Evolutionary conservation across 163 green algal species (phyloP), one percentile per base, ranked within the genome.

Genomic region (Chlamydomonas reinhardtii): DNA sequence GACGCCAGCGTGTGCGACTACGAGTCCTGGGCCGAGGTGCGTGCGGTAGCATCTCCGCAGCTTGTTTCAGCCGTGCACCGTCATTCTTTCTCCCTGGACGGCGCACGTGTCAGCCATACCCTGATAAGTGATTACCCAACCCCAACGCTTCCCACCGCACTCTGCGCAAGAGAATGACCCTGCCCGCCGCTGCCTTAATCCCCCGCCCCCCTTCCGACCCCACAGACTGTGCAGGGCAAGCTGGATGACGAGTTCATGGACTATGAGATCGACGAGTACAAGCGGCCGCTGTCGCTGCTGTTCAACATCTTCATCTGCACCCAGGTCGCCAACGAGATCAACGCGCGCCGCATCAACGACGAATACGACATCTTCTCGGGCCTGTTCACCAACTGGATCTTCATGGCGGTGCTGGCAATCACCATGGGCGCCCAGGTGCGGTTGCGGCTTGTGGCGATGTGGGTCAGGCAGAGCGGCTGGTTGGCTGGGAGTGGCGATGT

Each of bases 301-400:
- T 99, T 99, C 96, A 99, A 99, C 79, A 85, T 85, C 68, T 85
- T 85, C 69, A 85, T 85, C 54, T 85, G 79, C 68, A 85, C 79
- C 72, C 96, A 98, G 94, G 76, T 99, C 5, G 96, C 98, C 92
- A 99, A 99, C 88, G 94, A 99, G 89, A 91, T 99, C 74, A 99
- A 99, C 90, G 87, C 96, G 0, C 89, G 97, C 61, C 96, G 98
- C 81, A 97, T 99, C 72, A 91, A 94, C 32, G 94, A 99, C 86
- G 96, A 99, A 87, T 94, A 96, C 75, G 98, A 99, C 90, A 90
- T 99, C 11, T 98, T 99, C 68, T 61, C 90, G 20, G 95, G 95
- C 78, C 89, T 99, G 54, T 88, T 93, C 73, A 73, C 70, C 27
- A 95, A 90, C 39, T 86, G 68, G 37, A 94, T 97, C 73, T 99